Percentiles rank a stretch among this genome's conserved stretches.
These are phyloP conservation scores for Flammula alnicola DNA, from an alignment of 1,284 basidiomycete genomes.

Conservation along the genomic window DNA sequence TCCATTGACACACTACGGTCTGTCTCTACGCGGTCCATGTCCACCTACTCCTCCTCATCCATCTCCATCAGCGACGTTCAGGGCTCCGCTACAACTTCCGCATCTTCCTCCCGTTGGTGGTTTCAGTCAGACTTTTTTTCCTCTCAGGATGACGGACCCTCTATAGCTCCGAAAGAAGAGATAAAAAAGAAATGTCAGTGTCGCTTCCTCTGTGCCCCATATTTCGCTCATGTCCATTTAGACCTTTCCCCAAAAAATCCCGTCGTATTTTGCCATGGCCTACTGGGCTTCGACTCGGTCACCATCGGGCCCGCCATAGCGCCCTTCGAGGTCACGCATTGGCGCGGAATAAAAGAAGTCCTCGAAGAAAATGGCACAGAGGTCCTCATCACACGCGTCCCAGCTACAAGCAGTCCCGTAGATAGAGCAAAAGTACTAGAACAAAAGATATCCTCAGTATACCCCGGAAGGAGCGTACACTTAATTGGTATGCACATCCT, in stretches of 20 bases:
- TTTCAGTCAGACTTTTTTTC: conserved; percentile 51
- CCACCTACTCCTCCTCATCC: conserved; percentile 28
- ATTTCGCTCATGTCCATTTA: conserved; percentile 31
- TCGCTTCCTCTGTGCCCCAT: conserved; percentile 4
- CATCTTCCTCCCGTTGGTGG: conserved; percentile 52
- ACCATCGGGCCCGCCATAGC: conserved; percentile 75
- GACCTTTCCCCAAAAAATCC: conserved; percentile 82
- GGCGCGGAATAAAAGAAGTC: conserved; percentile 93
- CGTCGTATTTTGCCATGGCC: conserved; percentile 91
- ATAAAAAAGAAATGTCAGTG: conserved; percentile 74
- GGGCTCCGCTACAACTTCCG: conserved; percentile 11
- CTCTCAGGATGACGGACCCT: conserved; percentile 61
- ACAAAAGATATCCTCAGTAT: conserved; percentile 76
- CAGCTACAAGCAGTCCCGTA: conserved; percentile 85
- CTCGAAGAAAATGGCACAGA: conserved; percentile 89
- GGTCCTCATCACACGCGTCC: conserved; percentile 90
- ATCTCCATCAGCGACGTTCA: conserved; percentile 17
- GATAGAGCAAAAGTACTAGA: conserved; percentile 90
- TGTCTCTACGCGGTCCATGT: conserved; percentile 43
- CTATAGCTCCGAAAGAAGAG: conserved; percentile 58
- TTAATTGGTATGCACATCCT: conserved; percentile 65
- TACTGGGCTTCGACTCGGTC: conserved; percentile 86
- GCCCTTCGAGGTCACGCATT: conserved; percentile 87
- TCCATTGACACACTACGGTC: conserved; percentile 70
- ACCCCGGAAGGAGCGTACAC: conserved; percentile 84